Evolutionary conservation across 2,329 filamentous ascomycete species (phyloP).

Genomic region (Xylariaceae sp.): DNA sequence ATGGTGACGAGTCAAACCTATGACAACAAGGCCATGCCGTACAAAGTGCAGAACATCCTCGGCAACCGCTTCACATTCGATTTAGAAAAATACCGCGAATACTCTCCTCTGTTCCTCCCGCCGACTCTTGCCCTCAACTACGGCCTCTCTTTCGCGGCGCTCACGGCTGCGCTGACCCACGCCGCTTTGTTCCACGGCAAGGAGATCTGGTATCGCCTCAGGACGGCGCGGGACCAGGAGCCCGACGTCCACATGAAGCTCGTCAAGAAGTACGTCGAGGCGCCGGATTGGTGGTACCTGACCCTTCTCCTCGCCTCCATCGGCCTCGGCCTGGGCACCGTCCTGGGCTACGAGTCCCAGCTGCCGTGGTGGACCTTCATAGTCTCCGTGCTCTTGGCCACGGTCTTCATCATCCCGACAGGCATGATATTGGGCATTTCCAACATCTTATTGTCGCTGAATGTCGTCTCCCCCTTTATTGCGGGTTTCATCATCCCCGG

Average conservation of each 20-base stretch:
- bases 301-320: conserved; percentile 40
- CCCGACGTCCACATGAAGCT: conserved; percentile 45
- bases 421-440: conserved; percentile 45
- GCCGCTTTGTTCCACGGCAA: conserved; percentile 36
- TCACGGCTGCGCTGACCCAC: conserved; percentile 41
- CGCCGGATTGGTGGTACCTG: conserved; percentile 52
- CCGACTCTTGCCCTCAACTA: conserved; percentile 42
- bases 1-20: conserved; percentile 49
- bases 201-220: conserved; percentile 40
- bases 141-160: conserved; percentile 48
- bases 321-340: conserved; percentile 41
- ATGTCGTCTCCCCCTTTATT: conserved; percentile 49
- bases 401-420: conserved; percentile 42
- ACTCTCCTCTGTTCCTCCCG: conserved; percentile 50
- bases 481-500: conserved; percentile 57
- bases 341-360: conserved; percentile 42
- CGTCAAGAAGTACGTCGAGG: conserved; percentile 48
- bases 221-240: conserved; percentile 42
- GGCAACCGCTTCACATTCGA: conserved; percentile 44
- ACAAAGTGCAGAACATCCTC: conserved; percentile 49
- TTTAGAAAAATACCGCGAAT: conserved; percentile 44
- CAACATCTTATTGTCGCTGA: conserved; percentile 46
- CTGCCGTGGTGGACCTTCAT: conserved; percentile 51
- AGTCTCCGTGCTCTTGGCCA: conserved; percentile 40
- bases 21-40: conserved; percentile 49